Conservation (phyloP, 352 stramenopile genomes). For the Phytopythium mirpurense region DNA sequence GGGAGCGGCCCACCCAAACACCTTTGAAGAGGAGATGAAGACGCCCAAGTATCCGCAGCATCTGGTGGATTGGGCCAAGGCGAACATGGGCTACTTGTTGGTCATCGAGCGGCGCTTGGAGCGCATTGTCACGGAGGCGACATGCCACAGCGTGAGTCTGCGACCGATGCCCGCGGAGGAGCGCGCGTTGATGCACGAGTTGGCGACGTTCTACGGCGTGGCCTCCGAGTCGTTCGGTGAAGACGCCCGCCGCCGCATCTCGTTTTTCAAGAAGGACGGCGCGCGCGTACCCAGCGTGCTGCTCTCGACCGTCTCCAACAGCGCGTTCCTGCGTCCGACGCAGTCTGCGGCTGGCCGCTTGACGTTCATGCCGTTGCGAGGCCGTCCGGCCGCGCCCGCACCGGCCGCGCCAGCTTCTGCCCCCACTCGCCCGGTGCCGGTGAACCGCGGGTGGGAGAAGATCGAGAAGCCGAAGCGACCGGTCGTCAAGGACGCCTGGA, state of each 20-base stretch:
- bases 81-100: constrained; percentile 59
- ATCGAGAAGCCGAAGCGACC: constrained; percentile 40
- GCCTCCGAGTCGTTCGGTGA: constrained; percentile 74
- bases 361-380: constrained; percentile 52
- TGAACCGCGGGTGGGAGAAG: constrained; percentile 68
- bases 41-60: constrained; percentile 54
- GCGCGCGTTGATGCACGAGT: constrained; percentile 66
- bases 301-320: constrained; percentile 48
- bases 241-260: constrained; percentile 61
- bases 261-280: constrained; percentile 66
- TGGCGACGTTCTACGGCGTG: constrained; percentile 60
- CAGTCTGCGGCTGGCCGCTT: constrained; percentile 24
- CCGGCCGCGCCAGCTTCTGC: constrained; percentile 13
- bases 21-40: constrained; percentile 78
- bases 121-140: constrained; percentile 57
- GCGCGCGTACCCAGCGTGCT: constrained; percentile 46
- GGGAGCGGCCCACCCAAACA: constrained; percentile 29
- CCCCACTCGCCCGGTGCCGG: constrained; percentile 22
- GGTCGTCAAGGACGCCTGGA: constrained; percentile 66
- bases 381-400: constrained; percentile 12
- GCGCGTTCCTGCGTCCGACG: constrained; percentile 7
- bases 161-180: constrained; percentile 69
- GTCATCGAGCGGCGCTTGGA: constrained; percentile 74
- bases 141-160: constrained; percentile 70
- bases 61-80: constrained; percentile 67